These are phyloP conservation scores for Xerophyta viscosa DNA, from an alignment of 106 monocot species.

Conservation along the genomic window DNA sequence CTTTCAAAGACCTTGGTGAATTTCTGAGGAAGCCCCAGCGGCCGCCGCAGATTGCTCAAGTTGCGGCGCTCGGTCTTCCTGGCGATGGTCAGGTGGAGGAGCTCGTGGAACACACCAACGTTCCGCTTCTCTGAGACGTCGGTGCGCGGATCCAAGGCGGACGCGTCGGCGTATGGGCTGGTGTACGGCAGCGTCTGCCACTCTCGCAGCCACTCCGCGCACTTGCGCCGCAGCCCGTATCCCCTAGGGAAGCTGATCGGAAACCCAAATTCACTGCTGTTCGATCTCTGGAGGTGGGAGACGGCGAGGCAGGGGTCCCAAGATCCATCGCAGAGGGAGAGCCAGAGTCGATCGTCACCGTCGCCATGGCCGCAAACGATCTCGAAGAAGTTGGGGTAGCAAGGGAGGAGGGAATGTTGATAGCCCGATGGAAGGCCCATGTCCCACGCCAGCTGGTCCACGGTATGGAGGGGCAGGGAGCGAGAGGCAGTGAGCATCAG, in stretches of 20 bases:
- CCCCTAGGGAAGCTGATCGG: slow-evolving; percentile 70
- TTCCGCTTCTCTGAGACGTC: slow-evolving; percentile 84
- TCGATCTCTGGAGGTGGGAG: slow-evolving; percentile 32
- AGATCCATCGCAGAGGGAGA: too few species aligned
- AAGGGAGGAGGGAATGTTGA: slow-evolving; percentile 25
- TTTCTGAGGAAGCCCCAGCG: slow-evolving; percentile 61
- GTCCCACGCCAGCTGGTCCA: slow-evolving; percentile 71
- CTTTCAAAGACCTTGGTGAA: slow-evolving; percentile 91
- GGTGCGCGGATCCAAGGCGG: slow-evolving; percentile 54
- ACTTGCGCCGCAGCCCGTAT: slow-evolving; percentile 59
- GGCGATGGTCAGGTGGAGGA: slow-evolving; percentile 60
- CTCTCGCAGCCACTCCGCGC: slow-evolving; percentile 64
- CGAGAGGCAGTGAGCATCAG: slow-evolving; percentile 48
- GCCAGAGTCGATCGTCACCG: too few species aligned
- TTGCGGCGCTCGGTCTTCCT: slow-evolving; percentile 79
- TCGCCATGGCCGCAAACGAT: too few species aligned
- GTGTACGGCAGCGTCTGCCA: slow-evolving; percentile 77
- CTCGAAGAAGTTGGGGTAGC: slow-evolving; percentile 36
- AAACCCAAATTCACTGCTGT: slow-evolving; percentile 11
- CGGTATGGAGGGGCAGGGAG: slow-evolving; percentile 51
- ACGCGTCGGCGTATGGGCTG: slow-evolving; percentile 53
- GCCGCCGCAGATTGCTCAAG: slow-evolving; percentile 58
- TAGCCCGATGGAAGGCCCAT: slow-evolving; percentile 57
- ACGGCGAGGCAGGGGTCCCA: slow-evolving; percentile 52
- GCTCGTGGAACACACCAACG: slow-evolving; percentile 87